Conservation (phyloP, 2,329 filamentous ascomycete genomes). For the Waltergamsia citrina region DNA sequence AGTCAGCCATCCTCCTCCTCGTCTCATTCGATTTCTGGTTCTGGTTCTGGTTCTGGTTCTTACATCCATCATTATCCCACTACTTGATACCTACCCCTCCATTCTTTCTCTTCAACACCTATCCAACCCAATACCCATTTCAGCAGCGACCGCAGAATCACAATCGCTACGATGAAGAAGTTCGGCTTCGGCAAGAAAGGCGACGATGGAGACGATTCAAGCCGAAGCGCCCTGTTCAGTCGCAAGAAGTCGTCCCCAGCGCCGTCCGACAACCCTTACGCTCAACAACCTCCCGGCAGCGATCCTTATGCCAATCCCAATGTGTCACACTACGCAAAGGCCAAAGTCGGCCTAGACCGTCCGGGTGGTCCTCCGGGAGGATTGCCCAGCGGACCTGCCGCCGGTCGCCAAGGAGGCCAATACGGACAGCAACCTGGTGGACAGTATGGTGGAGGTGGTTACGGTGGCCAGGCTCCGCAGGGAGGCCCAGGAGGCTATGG, state of each 20-base stretch:
- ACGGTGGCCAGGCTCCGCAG: slow-evolving; percentile 13
- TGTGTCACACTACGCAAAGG: slow-evolving; percentile 35
- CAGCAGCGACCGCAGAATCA: too few relatives aligned
- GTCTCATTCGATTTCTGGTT: too few relatives aligned
- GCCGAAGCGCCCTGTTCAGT: slow-evolving; percentile 41
- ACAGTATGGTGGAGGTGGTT: slow-evolving; percentile 6
- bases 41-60: too few relatives aligned
- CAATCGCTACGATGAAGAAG: slow-evolving; percentile 46
- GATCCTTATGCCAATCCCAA: slow-evolving; percentile 46
- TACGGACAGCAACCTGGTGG: slow-evolving; percentile 12
- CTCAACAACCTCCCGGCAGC: slow-evolving; percentile 30
- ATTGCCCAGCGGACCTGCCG: slow-evolving; percentile 5
- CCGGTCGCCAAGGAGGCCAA: slow-evolving; percentile 10
- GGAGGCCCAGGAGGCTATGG: slow-evolving; percentile 43
- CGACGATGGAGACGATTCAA: slow-evolving; percentile 37
- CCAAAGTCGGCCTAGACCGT: slow-evolving; percentile 20
- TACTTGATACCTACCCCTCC: too few relatives aligned
- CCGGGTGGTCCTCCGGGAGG: background rate
- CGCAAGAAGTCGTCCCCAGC: slow-evolving; percentile 40
- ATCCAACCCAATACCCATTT: too few relatives aligned
- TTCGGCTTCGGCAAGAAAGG: slow-evolving; percentile 50
- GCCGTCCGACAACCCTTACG: slow-evolving; percentile 48
- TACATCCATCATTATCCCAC: too few relatives aligned
- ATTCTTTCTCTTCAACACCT: too few relatives aligned
- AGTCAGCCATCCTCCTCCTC: too few relatives aligned